A percentile compares a stretch with the other conserved stretches of the same genome.
These are phyloP conservation scores for Athelia psychrophila DNA, from an alignment of 1,284 basidiomycete species.

Conservation along the genomic window DNA sequence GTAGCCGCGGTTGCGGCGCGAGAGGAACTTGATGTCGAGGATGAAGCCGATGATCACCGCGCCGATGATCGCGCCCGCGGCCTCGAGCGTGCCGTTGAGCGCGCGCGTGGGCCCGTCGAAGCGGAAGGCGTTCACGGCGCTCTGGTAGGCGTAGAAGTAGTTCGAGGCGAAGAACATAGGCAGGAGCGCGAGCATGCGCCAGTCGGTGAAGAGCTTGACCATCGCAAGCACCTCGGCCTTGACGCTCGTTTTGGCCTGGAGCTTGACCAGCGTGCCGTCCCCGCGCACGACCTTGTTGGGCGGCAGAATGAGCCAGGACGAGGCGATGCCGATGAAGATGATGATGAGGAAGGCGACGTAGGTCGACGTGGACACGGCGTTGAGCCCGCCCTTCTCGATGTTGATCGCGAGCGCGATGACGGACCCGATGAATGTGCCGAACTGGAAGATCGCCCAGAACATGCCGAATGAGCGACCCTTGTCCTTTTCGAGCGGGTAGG, in stretches of 20 bases:
- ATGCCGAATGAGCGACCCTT: conserved; percentile 80
- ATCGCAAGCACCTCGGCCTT: conserved; percentile 32
- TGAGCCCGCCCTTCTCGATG: conserved; percentile 26
- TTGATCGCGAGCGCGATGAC: conserved; percentile 48
- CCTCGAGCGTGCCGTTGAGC: conserved; percentile 40
- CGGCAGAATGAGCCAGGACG: conserved; percentile 33
- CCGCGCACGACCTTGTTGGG: conserved; percentile 34
- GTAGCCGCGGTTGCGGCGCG: conserved; percentile 37
- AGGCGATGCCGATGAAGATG: conserved; percentile 36
- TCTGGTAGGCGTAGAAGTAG: conserved; percentile 76
- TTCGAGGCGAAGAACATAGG: conserved; percentile 74
- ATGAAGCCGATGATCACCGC: conserved; percentile 38
- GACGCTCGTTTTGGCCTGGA: conserved; percentile 29
- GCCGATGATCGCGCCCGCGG: conserved; percentile 37
- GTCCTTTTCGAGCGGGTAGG: conserved; percentile 74
- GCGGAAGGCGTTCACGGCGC: conserved; percentile 29
- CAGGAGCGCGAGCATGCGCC: conserved; percentile 52
- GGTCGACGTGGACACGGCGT: conserved; percentile 33
- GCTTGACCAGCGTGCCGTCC: conserved; percentile 37
- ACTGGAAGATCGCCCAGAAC: conserved; percentile 63
- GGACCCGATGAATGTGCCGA: conserved; percentile 66
- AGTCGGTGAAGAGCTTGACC: conserved; percentile 34
- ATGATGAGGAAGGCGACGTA: conserved; percentile 42
- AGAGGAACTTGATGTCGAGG: conserved; percentile 32
- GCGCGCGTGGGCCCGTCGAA: conserved; percentile 41